A percentile compares a stretch with the other conserved stretches of the same genome.
These are phyloP conservation scores for Pythium brassicae DNA, from an alignment of 352 stramenopile genomes.

Conservation along the genomic window DNA sequence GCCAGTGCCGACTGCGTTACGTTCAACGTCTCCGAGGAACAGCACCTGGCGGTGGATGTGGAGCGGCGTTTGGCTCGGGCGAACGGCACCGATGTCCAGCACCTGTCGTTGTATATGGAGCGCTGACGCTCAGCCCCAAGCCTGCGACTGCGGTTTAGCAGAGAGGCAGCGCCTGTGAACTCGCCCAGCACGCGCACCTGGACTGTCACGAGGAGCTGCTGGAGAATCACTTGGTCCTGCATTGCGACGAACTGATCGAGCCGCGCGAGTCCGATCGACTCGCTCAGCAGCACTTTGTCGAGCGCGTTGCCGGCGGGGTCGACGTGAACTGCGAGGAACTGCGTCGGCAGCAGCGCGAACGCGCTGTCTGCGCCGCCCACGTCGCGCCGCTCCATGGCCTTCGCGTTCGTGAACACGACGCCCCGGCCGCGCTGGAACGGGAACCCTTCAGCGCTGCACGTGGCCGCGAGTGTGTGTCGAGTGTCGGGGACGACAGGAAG, in stretches of 20 bases:
- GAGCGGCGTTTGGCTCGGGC: conserved; percentile 45
- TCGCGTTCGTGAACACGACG: conserved; percentile 54
- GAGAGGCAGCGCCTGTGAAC: no score
- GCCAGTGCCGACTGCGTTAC: not conserved
- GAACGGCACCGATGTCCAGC: conserved; percentile 65
- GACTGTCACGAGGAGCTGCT: conserved; percentile 25
- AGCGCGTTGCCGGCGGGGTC: conserved; percentile 6
- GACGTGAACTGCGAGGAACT: conserved; percentile 30
- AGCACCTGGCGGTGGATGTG: conserved; percentile 64
- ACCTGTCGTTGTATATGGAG: no score
- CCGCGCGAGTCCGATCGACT: conserved; percentile 9
- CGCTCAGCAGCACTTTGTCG: conserved; percentile 5
- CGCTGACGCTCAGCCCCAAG: no score
- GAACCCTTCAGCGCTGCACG: conserved; percentile 20
- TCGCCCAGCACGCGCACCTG: not conserved
- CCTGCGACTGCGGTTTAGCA: not conserved
- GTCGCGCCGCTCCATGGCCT: conserved; percentile 48
- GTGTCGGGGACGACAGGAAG: not conserved
- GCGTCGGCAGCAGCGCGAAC: conserved; percentile 30
- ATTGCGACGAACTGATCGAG: conserved; percentile 15
- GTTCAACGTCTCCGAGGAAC: conserved; percentile 35
- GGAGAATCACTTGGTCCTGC: conserved; percentile 17
- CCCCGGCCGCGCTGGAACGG: conserved; percentile 33
- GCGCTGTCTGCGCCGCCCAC: conserved; percentile 3
- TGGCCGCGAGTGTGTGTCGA: not conserved